Evolutionary conservation across 2,329 filamentous ascomycete genomes (phyloP).

Genomic region (Venturia aucupariae): DNA sequence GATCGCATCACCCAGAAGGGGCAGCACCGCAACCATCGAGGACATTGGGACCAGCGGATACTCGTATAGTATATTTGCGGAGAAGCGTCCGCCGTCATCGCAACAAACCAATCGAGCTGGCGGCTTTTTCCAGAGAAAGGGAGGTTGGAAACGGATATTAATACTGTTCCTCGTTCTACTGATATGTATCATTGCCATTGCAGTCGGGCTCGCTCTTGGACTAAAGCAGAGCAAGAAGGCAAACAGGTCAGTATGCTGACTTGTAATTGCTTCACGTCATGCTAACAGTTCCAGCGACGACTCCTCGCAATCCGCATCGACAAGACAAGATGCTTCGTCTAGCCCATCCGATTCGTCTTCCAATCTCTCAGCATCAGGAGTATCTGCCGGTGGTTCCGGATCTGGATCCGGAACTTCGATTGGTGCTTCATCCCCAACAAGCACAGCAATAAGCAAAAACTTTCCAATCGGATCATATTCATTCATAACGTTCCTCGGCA

Average conservation of each 20-base stretch:
- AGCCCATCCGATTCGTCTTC: constrained; percentile 1
- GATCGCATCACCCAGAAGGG: neutral
- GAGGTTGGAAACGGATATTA: constrained; percentile 32
- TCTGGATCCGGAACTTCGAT: constrained; percentile 8
- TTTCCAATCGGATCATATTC: constrained; percentile 58
- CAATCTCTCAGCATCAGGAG: neutral
- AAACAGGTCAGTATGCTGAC: constrained; percentile 13
- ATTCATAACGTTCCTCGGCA: constrained; percentile 49
- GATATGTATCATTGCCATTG: constrained; percentile 28
- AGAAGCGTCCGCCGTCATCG: neutral
- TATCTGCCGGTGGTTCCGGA: neutral
- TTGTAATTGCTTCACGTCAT: too few species aligned
- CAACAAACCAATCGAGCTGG: neutral
- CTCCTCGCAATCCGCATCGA: neutral
- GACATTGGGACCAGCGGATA: constrained; percentile 1
- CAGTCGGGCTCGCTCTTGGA: constrained; percentile 33
- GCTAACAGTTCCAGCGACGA: neutral
- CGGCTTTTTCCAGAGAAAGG: constrained; percentile 20
- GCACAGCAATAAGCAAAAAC: constrained; percentile 18
- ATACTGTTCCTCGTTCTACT: constrained; percentile 27
- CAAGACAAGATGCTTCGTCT: constrained; percentile 2
- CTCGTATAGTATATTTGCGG: constrained; percentile 12
- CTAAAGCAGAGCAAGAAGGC: constrained; percentile 25
- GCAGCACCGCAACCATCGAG: neutral
- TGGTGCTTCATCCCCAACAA: constrained; percentile 17